A percentile compares a stretch with the other conserved stretches of the same genome.
Evolutionary conservation across 768 basidiomycete species (phyloP).

Genomic region (Pleurotus salmoneostramineus): DNA sequence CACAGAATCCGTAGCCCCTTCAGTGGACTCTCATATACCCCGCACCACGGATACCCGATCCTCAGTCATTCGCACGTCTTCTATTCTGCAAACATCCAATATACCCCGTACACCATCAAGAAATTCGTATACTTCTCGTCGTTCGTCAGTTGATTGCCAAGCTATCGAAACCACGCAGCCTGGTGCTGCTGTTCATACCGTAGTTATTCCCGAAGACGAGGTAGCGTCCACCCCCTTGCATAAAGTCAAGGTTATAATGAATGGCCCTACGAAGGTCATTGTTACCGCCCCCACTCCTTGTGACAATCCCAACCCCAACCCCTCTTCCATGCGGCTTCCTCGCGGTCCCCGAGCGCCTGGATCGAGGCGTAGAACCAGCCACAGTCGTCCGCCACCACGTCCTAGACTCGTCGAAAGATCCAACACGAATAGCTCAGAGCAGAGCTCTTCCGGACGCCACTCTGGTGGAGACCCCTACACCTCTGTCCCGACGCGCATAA

Average conservation of each 20-base stretch:
- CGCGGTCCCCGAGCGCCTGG: conserved; percentile 3
- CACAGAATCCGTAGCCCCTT: conserved; percentile 8
- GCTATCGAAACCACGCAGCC: neutral
- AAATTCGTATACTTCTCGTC: conserved; percentile 6
- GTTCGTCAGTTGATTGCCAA: conserved; percentile 2
- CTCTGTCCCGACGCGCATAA: neutral
- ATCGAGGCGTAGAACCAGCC: neutral
- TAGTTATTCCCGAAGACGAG: conserved; percentile 8
- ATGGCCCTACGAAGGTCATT: conserved; percentile 46
- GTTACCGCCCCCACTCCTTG: conserved; percentile 52
- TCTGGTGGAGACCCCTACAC: neutral
- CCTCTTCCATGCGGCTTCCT: neutral
- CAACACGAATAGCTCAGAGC: neutral
- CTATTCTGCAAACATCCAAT: neutral
- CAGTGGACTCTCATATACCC: conserved; percentile 4
- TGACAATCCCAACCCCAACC: conserved; percentile 15
- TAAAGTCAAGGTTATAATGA: conserved; percentile 39
- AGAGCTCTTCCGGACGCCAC: neutral
- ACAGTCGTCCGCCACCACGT: neutral
- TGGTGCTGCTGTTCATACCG: neutral
- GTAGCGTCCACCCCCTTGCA: conserved; percentile 16
- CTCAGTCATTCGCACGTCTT: neutral
- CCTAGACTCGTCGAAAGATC: conserved; percentile 2
- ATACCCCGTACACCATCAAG: conserved; percentile 6
- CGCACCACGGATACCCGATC: conserved; percentile 7